A percentile compares a stretch with the other conserved stretches of the same genome.
These are phyloP conservation scores for Epichloe gansuensis DNA, from an alignment of 2,329 filamentous ascomycete species.

Conservation along the genomic window DNA sequence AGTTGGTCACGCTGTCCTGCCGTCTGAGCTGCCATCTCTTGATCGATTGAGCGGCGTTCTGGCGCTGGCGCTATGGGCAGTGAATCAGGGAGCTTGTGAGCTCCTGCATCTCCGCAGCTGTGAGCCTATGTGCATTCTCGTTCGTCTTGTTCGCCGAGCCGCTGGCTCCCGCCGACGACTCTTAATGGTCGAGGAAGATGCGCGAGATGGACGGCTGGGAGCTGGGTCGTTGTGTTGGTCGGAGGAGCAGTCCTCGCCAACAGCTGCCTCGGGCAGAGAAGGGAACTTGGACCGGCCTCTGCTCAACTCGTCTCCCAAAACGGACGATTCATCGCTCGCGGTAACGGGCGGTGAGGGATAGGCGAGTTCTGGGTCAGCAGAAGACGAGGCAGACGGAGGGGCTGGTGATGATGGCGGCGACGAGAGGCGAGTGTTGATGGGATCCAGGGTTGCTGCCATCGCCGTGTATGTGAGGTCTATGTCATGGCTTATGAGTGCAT, in stretches of 20 bases:
- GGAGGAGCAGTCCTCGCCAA: not conserved
- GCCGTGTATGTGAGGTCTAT: conserved; percentile 1
- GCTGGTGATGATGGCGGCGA: conserved; percentile 7
- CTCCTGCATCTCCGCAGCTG: conserved; percentile 46
- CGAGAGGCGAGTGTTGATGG: conserved; percentile 10
- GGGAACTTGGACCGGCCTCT: conserved; percentile 7
- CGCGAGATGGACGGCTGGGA: not conserved
- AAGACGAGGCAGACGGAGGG: conserved; percentile 1
- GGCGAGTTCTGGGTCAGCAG: not conserved
- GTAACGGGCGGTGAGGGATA: conserved; percentile 10
- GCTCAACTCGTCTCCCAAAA: conserved; percentile 15
- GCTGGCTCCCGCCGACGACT: conserved; percentile 15
- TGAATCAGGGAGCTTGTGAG: conserved; percentile 45
- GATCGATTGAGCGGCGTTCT: conserved; percentile 15
- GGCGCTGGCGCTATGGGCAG: conserved; percentile 38
- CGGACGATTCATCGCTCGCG: conserved; percentile 19
- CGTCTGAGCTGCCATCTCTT: conserved; percentile 20
- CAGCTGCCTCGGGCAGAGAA: not conserved
- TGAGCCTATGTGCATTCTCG: conserved; percentile 40
- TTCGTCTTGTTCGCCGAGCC: conserved; percentile 20
- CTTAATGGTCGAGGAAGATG: conserved; percentile 5
- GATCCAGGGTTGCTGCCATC: conserved; percentile 15
- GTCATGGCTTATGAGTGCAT: conserved; percentile 1
- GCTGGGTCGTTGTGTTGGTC: not conserved
- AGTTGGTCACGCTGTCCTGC: conserved; percentile 16